These are phyloP conservation scores for Saccharomycopsis javanensis DNA, from an alignment of 805 yeast genomes.

Conservation along the genomic window DNA sequence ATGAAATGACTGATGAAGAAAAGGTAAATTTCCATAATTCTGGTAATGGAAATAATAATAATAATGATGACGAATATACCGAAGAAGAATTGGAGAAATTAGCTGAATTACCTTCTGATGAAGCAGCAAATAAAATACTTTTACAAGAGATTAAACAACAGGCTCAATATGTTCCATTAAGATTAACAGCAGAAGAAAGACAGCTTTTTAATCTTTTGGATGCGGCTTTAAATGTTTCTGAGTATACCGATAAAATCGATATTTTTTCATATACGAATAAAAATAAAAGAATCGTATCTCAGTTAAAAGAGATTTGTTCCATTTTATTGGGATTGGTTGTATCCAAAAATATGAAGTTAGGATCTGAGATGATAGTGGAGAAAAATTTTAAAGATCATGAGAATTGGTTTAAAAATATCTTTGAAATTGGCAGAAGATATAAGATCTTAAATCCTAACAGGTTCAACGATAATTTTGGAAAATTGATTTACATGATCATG, in stretches of 20 bases:
- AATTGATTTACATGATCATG: conserved; percentile 76
- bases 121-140: conserved; percentile 21
- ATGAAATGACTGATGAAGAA: conserved; percentile 19
- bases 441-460: conserved; percentile 79
- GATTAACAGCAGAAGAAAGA: conserved; percentile 60
- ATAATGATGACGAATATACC: conserved; percentile 19
- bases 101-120: conserved; percentile 12
- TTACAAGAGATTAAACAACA: conserved; percentile 34
- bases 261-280: conserved; percentile 57
- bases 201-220: conserved; percentile 56
- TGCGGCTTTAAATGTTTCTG: conserved; percentile 70
- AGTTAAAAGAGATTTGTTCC: conserved; percentile 67
- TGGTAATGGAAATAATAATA: conserved; percentile 18
- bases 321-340: conserved; percentile 70
- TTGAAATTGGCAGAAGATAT: conserved; percentile 73
- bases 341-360: conserved; percentile 64
- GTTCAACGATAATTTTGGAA: conserved; percentile 72
- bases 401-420: conserved; percentile 60
- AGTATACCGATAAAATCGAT: conserved; percentile 73
- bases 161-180: conserved; percentile 53
- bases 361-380: conserved; percentile 53
- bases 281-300: conserved; percentile 60
- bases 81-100: conserved; percentile 18
- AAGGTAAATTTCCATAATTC: conserved; percentile 17
- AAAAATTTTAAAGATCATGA: conserved; percentile 62